Conservation (phyloP, 1,284 basidiomycete genomes). For the Ceratobasidium sp. region DNA sequence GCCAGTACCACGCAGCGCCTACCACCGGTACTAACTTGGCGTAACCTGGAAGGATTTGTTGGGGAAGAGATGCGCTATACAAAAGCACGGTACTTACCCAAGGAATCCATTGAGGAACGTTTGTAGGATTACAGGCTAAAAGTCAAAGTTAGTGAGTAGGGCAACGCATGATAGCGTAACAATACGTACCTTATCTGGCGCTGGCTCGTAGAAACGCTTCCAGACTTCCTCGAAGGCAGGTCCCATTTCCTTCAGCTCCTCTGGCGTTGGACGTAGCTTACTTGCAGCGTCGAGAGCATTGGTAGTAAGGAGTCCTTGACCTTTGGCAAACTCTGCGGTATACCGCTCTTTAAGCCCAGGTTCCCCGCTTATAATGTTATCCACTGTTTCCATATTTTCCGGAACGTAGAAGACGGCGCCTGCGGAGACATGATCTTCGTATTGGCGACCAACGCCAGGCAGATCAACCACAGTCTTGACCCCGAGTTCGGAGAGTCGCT, state of each 20-base stretch:
- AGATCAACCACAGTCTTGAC: conserved; percentile 65
- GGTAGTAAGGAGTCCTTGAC: not conserved
- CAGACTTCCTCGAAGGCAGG: conserved; percentile 61
- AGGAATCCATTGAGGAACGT: conserved; percentile 21
- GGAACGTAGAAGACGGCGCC: not conserved
- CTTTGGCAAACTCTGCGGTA: conserved; percentile 4
- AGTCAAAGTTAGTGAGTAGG: conserved; percentile 54
- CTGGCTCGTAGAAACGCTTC: conserved; percentile 61
- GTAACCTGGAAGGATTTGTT: conserved; percentile 58
- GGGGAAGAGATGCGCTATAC: no score
- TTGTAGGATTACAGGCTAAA: conserved; percentile 30
- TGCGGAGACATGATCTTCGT: conserved; percentile 60
- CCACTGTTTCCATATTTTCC: conserved; percentile 12
- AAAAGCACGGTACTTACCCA: conserved; percentile 2
- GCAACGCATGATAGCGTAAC: conserved; percentile 50
- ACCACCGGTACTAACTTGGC: not conserved
- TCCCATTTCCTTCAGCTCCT: no score
- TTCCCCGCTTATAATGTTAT: not conserved
- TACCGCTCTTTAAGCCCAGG: not conserved
- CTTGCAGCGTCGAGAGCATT: conserved; percentile 64
- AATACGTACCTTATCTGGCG: conserved; percentile 63
- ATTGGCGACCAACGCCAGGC: conserved; percentile 70
- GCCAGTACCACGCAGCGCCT: conserved; percentile 6
- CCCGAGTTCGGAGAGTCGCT: conserved; percentile 60
- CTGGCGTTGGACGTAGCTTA: conserved; percentile 68